Conservation (phyloP, 2,329 filamentous ascomycete species). For the Venturia asperata region DNA sequence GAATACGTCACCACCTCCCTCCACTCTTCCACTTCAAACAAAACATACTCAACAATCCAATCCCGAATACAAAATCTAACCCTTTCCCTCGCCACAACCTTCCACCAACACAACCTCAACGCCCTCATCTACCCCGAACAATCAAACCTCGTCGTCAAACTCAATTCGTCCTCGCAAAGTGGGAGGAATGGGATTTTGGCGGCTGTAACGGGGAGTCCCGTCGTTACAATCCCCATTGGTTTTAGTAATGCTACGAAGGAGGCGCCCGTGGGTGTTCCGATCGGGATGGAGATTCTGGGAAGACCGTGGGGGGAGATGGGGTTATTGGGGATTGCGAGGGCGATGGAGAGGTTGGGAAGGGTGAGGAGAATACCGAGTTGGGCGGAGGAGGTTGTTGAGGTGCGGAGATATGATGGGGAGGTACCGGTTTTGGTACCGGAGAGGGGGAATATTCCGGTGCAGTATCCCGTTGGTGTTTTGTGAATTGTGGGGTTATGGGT, state of each 20-base stretch:
- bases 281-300: constrained; percentile 59
- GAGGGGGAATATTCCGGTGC: constrained; percentile 35
- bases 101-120: constrained; percentile 45
- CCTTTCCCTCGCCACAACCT: constrained; percentile 44
- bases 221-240: constrained; percentile 47
- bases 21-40: constrained; percentile 46
- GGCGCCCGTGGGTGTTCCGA: constrained; percentile 52
- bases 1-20: constrained; percentile 46
- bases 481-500: constrained; percentile 14
- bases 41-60: constrained; percentile 43
- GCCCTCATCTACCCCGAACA: constrained; percentile 59
- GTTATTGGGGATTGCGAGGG: constrained; percentile 48
- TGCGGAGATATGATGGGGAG: constrained; percentile 34
- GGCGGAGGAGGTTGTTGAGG: constrained; percentile 36
- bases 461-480: constrained; percentile 44
- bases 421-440: constrained; percentile 44
- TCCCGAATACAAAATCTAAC: constrained; percentile 48
- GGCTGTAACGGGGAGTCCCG: constrained; percentile 47
- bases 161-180: constrained; percentile 51
- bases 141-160: constrained; percentile 53
- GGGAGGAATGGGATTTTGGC: constrained; percentile 54
- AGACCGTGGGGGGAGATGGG: constrained; percentile 48
- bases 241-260: constrained; percentile 44
- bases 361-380: constrained; percentile 43
- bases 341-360: constrained; percentile 42